phyloP scores from a whole-genome alignment of 495 filamentous ascomycete genomes.

The Astrocystis sublimbata region DNA sequence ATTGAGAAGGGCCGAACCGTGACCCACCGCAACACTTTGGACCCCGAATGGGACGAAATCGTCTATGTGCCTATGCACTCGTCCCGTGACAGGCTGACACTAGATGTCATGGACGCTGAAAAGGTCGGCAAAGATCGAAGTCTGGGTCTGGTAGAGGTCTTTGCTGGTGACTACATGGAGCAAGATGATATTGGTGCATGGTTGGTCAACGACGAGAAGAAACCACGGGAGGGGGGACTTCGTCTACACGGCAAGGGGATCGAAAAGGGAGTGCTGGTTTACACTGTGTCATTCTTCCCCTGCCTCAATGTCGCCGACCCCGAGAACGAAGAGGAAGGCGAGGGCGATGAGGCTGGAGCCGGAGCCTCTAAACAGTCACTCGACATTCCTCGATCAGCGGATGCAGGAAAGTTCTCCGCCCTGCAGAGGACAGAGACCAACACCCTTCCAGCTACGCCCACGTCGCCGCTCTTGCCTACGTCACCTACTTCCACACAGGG shows the following conservation, averaged over 20 bases:
- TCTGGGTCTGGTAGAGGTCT: slow-evolving; percentile 75
- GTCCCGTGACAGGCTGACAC: slow-evolving; percentile 73
- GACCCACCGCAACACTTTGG: slow-evolving; percentile 92
- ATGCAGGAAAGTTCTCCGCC: slow-evolving; percentile 42
- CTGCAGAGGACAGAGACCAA: slow-evolving; percentile 34
- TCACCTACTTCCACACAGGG: slow-evolving; percentile 34
- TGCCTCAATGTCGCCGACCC: slow-evolving; percentile 84
- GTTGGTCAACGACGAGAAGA: slow-evolving; percentile 75
- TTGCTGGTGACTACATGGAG: slow-evolving; percentile 73
- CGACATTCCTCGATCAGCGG: slow-evolving; percentile 40
- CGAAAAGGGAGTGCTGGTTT: slow-evolving; percentile 78
- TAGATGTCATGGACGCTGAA: slow-evolving; percentile 98
- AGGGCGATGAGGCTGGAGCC: slow-evolving; percentile 36
- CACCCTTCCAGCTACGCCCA: slow-evolving; percentile 36
- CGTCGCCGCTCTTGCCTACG: slow-evolving; percentile 29
- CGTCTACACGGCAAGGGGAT: slow-evolving; percentile 64
- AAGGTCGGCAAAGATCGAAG: slow-evolving; percentile 82
- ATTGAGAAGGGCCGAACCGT: slow-evolving; percentile 89
- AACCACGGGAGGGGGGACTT: slow-evolving; percentile 58
- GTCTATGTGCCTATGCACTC: slow-evolving; percentile 92
- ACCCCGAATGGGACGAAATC: slow-evolving; percentile 94
- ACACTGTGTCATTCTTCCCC: slow-evolving; percentile 88
- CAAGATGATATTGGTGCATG: slow-evolving; percentile 81
- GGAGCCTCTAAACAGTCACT: slow-evolving; percentile 38
- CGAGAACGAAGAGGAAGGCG: slow-evolving; percentile 70